These are phyloP conservation scores for Globisporangium iwayamae DNA, from an alignment of 352 stramenopile genomes.

Conservation along the genomic window DNA sequence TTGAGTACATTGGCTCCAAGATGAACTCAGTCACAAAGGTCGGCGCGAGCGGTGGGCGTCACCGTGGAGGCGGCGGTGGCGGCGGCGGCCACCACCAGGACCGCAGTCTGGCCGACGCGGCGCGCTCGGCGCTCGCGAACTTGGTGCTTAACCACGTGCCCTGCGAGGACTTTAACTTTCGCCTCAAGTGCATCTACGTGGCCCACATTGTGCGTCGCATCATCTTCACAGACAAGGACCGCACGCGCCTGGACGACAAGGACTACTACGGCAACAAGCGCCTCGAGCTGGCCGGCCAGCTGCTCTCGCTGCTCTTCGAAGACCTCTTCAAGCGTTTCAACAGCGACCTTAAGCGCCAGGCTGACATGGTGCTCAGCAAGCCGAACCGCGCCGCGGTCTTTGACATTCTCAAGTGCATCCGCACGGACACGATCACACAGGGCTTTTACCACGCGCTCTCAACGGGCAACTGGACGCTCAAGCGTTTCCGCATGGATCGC, in stretches of 20 bases:
- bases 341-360: slow-evolving; percentile 96
- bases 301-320: slow-evolving; percentile 99
- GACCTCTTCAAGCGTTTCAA: slow-evolving; percentile 99
- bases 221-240: slow-evolving; percentile 83
- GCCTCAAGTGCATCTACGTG: slow-evolving; percentile 97
- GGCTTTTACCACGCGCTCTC: slow-evolving; percentile 85
- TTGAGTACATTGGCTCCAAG: slow-evolving; percentile 97
- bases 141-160: slow-evolving; percentile 99
- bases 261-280: slow-evolving; percentile 99
- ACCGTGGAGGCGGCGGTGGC: slow-evolving; percentile 31
- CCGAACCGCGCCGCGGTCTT: slow-evolving; percentile 97
- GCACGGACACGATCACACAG: slow-evolving; percentile 98
- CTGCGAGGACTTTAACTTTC: slow-evolving; percentile 97
- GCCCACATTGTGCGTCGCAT: slow-evolving; percentile 95
- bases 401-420: slow-evolving; percentile 97
- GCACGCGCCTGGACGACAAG: slow-evolving; percentile 95
- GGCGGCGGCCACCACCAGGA: slow-evolving; percentile 37
- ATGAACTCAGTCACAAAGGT: slow-evolving; percentile 85
- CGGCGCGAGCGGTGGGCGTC: slow-evolving; percentile 33
- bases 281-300: slow-evolving; percentile 97
- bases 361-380: slow-evolving; percentile 97
- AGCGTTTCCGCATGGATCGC: slow-evolving; percentile 99
- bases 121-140: slow-evolving; percentile 96
- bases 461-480: slow-evolving; percentile 98
- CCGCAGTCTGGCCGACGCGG: slow-evolving; percentile 90